Conservation (phyloP, 1,284 basidiomycete genomes). For the Rhizoctonia solani region DNA sequence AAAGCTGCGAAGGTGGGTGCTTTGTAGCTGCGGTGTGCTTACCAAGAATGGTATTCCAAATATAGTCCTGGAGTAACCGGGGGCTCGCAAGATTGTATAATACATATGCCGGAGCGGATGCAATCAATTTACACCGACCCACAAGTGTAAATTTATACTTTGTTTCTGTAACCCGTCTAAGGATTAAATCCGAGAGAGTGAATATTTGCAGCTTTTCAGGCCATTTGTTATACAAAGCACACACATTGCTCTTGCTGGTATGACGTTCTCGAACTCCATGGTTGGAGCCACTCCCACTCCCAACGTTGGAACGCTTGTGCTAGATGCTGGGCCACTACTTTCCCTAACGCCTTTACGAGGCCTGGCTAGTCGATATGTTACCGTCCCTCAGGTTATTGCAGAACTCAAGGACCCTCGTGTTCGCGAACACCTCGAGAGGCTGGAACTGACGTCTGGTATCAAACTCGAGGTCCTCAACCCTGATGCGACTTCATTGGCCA, state of each 20-base stretch:
- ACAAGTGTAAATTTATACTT: neutral
- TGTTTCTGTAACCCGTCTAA: neutral
- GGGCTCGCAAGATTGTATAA: conserved; percentile 8
- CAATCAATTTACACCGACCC: conserved; percentile 25
- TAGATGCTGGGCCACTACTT: conserved; percentile 90
- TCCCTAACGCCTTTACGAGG: conserved; percentile 84
- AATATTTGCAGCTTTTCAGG: too few species aligned
- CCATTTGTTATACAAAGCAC: too few species aligned
- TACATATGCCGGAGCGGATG: conserved; percentile 13
- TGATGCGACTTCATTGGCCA: conserved; percentile 69
- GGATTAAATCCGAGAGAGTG: neutral
- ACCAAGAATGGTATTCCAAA: too few species aligned
- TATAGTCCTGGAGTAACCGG: too few species aligned
- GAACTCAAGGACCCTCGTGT: conserved; percentile 88
- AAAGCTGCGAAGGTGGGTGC: too few species aligned
- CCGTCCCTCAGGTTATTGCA: conserved; percentile 85
- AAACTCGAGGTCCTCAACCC: conserved; percentile 75
- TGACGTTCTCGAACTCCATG: neutral
- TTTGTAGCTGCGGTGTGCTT: too few species aligned
- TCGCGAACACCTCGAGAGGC: conserved; percentile 79
- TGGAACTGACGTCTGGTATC: conserved; percentile 74
- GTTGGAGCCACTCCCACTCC: conserved; percentile 35
- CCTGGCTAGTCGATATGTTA: conserved; percentile 79
- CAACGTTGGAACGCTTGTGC: conserved; percentile 72
- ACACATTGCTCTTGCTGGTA: too few species aligned